Percentiles rank a stretch among this genome's conserved stretches.
These are phyloP conservation scores for Nothophaeocryptopus gaeumannii DNA, from an alignment of 2,329 filamentous ascomycete species.

Conservation along the genomic window DNA sequence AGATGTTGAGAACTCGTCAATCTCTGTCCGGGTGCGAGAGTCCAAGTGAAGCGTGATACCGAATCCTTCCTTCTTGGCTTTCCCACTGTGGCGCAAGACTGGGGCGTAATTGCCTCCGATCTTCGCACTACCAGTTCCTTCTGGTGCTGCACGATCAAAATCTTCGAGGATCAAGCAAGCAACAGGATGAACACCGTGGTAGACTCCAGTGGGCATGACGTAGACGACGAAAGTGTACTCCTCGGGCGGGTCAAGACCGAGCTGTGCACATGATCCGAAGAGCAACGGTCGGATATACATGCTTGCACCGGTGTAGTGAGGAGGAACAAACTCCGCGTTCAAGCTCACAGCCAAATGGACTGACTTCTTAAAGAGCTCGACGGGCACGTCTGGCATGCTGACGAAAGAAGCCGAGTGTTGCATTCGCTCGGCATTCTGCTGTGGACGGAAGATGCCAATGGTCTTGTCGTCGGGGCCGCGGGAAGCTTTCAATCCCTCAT, in stretches of 20 bases:
- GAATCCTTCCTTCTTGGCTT: slow-evolving; percentile 72
- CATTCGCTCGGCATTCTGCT: slow-evolving; percentile 79
- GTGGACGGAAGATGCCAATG: slow-evolving; percentile 85
- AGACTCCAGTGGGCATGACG: slow-evolving; percentile 87
- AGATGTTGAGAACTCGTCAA: slow-evolving; percentile 94
- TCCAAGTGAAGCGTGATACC: slow-evolving; percentile 96
- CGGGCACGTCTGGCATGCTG: slow-evolving; percentile 77
- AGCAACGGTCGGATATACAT: slow-evolving; percentile 90
- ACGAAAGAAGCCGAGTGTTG: slow-evolving; percentile 80
- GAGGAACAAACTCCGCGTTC: slow-evolving; percentile 89
- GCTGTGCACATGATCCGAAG: slow-evolving; percentile 82
- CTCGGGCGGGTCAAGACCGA: slow-evolving; percentile 81
- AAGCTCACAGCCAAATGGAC: slow-evolving; percentile 77
- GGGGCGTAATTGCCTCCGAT: slow-evolving; percentile 95
- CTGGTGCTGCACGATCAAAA: slow-evolving; percentile 89
- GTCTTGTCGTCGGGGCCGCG: slow-evolving; percentile 65
- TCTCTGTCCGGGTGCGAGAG: slow-evolving; percentile 74
- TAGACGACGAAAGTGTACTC: slow-evolving; percentile 91
- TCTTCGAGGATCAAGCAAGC: slow-evolving; percentile 84
- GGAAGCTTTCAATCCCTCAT: slow-evolving; percentile 98
- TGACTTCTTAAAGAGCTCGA: slow-evolving; percentile 70
- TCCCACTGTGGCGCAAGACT: slow-evolving; percentile 82
- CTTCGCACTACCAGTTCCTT: slow-evolving; percentile 88
- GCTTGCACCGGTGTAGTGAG: slow-evolving; percentile 80
- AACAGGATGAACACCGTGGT: slow-evolving; percentile 87